These are phyloP conservation scores for Tolypocladium guangdongense DNA, from an alignment of 2,329 filamentous ascomycete species.

Conservation along the genomic window DNA sequence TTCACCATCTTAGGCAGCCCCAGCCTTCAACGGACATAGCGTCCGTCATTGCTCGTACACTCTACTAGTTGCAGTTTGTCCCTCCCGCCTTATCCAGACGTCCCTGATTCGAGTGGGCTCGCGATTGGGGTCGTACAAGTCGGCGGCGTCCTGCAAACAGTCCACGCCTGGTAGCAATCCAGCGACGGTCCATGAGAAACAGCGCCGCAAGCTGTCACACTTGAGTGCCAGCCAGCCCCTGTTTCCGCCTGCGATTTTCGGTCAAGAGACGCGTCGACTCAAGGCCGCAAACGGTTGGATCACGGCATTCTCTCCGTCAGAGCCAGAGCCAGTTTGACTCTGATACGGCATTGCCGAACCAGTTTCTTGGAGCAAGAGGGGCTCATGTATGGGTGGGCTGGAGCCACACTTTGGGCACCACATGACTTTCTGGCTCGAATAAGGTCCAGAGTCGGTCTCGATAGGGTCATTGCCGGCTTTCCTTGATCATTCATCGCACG, in stretches of 20 bases:
- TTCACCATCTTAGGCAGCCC: not conserved
- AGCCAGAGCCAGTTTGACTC: slow-evolving; percentile 4
- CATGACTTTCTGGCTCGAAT: slow-evolving; percentile 13
- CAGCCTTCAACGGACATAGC: not conserved
- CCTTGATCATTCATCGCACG: not conserved
- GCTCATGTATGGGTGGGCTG: slow-evolving; percentile 17
- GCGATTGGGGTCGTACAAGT: slow-evolving; percentile 10
- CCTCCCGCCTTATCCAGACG: not conserved
- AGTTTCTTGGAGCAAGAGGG: slow-evolving; percentile 14
- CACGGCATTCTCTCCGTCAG: not conserved
- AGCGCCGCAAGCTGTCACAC: not conserved
- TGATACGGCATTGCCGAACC: slow-evolving; percentile 13
- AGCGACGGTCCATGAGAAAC: not conserved
- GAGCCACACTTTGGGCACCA: slow-evolving; percentile 20
- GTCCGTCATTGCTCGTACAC: not conserved
- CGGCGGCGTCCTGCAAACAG: slow-evolving; percentile 3
- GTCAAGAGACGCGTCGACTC: not conserved
- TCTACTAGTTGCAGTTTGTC: not conserved
- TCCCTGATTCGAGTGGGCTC: slow-evolving; percentile 10
- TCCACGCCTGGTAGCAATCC: not conserved
- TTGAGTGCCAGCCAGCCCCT: not conserved
- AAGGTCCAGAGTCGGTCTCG: slow-evolving; percentile 1
- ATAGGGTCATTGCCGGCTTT: not conserved
- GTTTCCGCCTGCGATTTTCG: not conserved
- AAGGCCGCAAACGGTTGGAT: not conserved